Base-by-base conservation (phyloP, 129 eudicot species). In the Glebionis coronaria region DNA sequence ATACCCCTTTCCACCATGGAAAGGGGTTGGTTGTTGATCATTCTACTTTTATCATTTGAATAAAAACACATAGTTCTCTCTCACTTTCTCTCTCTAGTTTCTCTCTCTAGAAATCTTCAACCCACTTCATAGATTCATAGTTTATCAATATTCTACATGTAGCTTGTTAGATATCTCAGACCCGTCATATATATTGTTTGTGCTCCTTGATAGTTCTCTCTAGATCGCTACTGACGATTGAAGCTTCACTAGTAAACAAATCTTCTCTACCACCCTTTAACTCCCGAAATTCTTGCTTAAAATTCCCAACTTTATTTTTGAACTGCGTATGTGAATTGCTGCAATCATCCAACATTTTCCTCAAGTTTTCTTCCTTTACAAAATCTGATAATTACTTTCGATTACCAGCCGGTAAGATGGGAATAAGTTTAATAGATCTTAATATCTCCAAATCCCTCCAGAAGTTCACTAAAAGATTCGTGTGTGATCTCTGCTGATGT, bases 231-330 rank as follows among this genome's bases (percentile, higher is more conserved):
- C 82, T 75, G 46, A 76, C 76, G 63, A 72, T 73, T 11, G 84
- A 72, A 78, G 92, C 95, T 87, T 82, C 81, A 51, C 79, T 85
- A 56, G 95, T 78, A 71, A 93, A 89, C 69, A 93, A 72, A 69
- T 71, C 64, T 63, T 86, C 95, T 16, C 85, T 78, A 57, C 86
- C 83, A 42, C 75, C 81, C 81, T 82, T 87, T 57, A 93, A 68
- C 60, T 87, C 96, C 69, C 82, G 83, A 82, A 93, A 93, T 82
- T 86, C 99, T 72, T 78, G 81, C 80, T 89, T 93, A 69, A 93
- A 93, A 56, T 89, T 95, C 12, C 73, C 74, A 71, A 93, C 95
- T 80, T 93, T 93, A 80, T 35, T 84, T 73, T 88, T 92, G 35
- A 93, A 89, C 78, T 93, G 99, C 82, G 79, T 82, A 59, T 89